A percentile compares a stretch with the other conserved stretches of the same genome.
phyloP scores from a whole-genome alignment of 2,329 filamentous ascomycete species.

The Aureobasidium pullulans region DNA sequence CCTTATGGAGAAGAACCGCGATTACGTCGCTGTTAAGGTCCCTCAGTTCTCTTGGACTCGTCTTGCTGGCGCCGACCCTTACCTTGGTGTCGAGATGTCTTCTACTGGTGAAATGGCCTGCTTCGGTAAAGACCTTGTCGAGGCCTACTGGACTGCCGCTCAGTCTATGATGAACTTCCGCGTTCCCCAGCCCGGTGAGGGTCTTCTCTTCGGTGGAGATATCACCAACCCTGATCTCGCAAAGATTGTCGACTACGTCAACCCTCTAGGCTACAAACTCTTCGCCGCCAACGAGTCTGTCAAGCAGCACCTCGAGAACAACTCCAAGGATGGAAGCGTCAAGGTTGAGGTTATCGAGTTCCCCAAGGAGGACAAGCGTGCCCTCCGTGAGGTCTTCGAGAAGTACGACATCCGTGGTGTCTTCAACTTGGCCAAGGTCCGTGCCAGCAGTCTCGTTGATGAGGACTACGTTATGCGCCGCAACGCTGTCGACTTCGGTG shows the following conservation, averaged over 20 bases:
- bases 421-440: constrained; percentile 83
- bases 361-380: constrained; percentile 91
- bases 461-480: constrained; percentile 98
- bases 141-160: constrained; percentile 94
- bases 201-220: constrained; percentile 89
- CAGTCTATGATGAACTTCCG: constrained; percentile 99
- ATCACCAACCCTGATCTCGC: constrained; percentile 62
- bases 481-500: constrained; percentile 96
- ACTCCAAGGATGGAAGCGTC: constrained; percentile 55
- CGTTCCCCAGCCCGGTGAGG: constrained; percentile 86
- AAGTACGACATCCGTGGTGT: constrained; percentile 94
- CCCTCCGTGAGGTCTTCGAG: constrained; percentile 87
- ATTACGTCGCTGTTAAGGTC: constrained; percentile 95
- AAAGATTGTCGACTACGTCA: constrained; percentile 76
- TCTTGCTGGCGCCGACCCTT: constrained; percentile 92
- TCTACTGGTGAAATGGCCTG: constrained; percentile 97
- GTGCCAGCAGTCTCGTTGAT: constrained; percentile 77
- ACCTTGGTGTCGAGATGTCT: constrained; percentile 96
- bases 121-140: constrained; percentile 91
- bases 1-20: constrained; percentile 79
- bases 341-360: constrained; percentile 89
- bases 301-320: constrained; percentile 73
- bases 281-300: constrained; percentile 76
- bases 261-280: constrained; percentile 89
- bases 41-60: constrained; percentile 99